A percentile compares a stretch with the other conserved stretches of the same genome.
Conservation (phyloP, 2,329 filamentous ascomycete genomes). For the Nannizziopsis arthrosporioides region DNA sequence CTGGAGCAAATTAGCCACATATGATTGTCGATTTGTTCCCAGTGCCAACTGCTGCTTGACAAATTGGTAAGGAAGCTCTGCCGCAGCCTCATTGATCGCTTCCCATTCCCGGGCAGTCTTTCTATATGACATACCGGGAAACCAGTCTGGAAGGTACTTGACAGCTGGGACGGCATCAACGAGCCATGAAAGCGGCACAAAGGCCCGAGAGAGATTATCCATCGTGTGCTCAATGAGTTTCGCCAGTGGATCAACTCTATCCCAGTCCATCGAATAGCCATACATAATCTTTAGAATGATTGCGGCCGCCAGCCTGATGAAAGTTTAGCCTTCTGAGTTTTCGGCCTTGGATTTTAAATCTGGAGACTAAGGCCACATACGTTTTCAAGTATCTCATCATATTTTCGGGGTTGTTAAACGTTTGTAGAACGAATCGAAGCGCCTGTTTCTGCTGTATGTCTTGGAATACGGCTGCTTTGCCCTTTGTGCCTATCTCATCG, state of each 20-base stretch:
- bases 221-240: constrained; percentile 33
- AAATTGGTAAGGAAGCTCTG: constrained; percentile 6
- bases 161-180: constrained; percentile 39
- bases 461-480: constrained; percentile 16
- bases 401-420: constrained; percentile 14
- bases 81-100: constrained; percentile 2
- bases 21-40: background rate
- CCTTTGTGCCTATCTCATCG: constrained; percentile 22
- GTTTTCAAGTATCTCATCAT: constrained; percentile 6
- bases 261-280: constrained; percentile 36
- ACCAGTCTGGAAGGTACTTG: constrained; percentile 34
- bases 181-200: constrained; percentile 34
- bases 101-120: constrained; percentile 30
- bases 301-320: constrained; percentile 27
- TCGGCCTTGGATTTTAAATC: too few species aligned
- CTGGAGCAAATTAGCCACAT: constrained; percentile 7
- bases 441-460: constrained; percentile 16
- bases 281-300: constrained; percentile 38
- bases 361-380: too few species aligned
- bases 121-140: constrained; percentile 38
- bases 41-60: constrained; percentile 4
- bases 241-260: constrained; percentile 34
- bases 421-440: constrained; percentile 14
- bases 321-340: too few species aligned
- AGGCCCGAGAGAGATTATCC: constrained; percentile 31